Conservation (phyloP, 140 eudicot genomes). For the Bidens hawaiensis region DNA sequence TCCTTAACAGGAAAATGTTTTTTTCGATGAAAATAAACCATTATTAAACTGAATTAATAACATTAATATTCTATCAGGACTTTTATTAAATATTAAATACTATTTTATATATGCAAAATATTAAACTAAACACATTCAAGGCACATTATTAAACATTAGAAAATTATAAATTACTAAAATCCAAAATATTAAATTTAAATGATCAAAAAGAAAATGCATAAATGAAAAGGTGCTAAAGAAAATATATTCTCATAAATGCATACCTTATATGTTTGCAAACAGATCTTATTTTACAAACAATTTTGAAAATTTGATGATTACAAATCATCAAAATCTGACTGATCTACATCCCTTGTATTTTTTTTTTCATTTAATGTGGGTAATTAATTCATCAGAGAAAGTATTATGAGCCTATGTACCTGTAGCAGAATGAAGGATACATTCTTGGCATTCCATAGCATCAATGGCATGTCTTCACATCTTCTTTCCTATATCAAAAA, state of each 20-base stretch:
- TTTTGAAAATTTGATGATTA: background rate
- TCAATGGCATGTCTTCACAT: constrained; percentile 22
- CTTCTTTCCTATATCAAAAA: constrained; percentile 23
- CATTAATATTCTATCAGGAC: too few relatives aligned
- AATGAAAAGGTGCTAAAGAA: background rate
- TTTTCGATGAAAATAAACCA: too few relatives aligned
- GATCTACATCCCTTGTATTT: background rate
- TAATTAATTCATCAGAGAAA: background rate
- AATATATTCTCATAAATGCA: background rate
- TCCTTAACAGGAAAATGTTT: too few relatives aligned
- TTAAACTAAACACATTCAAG: too few relatives aligned
- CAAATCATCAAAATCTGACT: background rate
- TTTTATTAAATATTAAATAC: too few relatives aligned
- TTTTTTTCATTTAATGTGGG: background rate
- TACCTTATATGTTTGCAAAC: background rate
- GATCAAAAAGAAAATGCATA: background rate
- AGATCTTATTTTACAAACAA: background rate
- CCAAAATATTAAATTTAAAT: constrained; percentile 2
- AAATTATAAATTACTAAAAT: background rate
- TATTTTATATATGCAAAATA: too few relatives aligned
- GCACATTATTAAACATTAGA: too few relatives aligned
- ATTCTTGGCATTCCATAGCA: constrained; percentile 17
- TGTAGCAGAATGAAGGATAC: constrained; percentile 22
- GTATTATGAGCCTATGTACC: constrained; percentile 8
- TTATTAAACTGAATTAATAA: too few relatives aligned